Evolutionary conservation across 129 eudicot genomes (phyloP), one percentile per base, ranked within the genome.

Genomic region (Smallanthus sonchifolius): DNA sequence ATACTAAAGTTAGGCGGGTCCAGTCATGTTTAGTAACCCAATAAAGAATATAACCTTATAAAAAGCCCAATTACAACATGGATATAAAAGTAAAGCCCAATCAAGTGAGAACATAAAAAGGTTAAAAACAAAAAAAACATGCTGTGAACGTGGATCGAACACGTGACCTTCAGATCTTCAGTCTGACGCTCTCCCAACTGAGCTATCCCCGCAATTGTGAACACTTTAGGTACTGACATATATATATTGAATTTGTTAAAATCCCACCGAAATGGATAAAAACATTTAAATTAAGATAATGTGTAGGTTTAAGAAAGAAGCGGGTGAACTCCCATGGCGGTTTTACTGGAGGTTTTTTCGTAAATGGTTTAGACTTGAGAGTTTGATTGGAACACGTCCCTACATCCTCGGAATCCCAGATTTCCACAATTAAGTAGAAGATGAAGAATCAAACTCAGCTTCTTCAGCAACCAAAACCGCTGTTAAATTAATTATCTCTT

Each of bases 121-220:
- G 0, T 24, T 1, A 15, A 5, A 4, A 48, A n/a, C n/a, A 48
- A 56, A 4, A 51, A 57, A 57, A 57, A 0, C 13, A n/a, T 89
- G 96, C 96, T 87, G 91, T 87, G 93, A 87, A 73, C 84, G 91
- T 87, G 87, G 91, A 88, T 88, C 95, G 88, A 86, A 84, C 90
- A 91, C 96, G 86, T 72, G 95, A 86, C 88, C 92, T 88, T 91
- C 91, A 83, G 91, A 86, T 24, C 30, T 24, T 24, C 30, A 24
- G 30, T 24, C 30, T 89, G 80, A 80, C 80, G 84, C 84, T 80
- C 98, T 86, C 84, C 80, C 76, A 75, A 68, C 80, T 74, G 76
- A 80, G 76, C 76, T 80, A 80, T 75, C 84, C 73, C 84, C 81
- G 84, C 84, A 48, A 15, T 4, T 48, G 17, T 5, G 3, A 48